A percentile compares a stretch with the other conserved stretches of the same genome.
These are phyloP conservation scores for Coemansia sp. DNA, from an alignment of 192 early-diverging fungal genomes.

Conservation along the genomic window DNA sequence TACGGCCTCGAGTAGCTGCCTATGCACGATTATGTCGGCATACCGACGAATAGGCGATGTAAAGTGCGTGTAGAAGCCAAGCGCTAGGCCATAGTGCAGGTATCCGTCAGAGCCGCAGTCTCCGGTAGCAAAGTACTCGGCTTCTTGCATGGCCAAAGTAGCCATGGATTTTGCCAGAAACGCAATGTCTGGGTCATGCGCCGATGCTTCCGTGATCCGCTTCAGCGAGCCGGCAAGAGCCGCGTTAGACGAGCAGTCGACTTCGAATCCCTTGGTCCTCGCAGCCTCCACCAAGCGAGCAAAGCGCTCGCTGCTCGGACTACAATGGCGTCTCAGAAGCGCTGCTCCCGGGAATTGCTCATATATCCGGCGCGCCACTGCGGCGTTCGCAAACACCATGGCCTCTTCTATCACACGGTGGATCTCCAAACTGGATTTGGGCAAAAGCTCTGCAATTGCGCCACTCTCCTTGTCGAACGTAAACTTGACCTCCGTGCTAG, in stretches of 20 bases:
- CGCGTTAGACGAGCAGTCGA: slow-evolving; percentile 69
- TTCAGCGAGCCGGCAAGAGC: slow-evolving; percentile 65
- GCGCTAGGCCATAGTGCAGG: slow-evolving; percentile 75
- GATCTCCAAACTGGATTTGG: slow-evolving; percentile 68
- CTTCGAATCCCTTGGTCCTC: slow-evolving; percentile 58
- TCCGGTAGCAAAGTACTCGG: slow-evolving; percentile 72
- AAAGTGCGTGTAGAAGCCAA: slow-evolving; percentile 82
- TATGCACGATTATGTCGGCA: slow-evolving; percentile 79
- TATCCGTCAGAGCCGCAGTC: slow-evolving; percentile 47
- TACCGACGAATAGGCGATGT: slow-evolving; percentile 83
- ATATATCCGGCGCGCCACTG: slow-evolving; percentile 67
- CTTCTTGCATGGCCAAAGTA: slow-evolving; percentile 76
- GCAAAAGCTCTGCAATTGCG: slow-evolving; percentile 66
- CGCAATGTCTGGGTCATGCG: slow-evolving; percentile 59
- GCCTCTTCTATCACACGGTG: slow-evolving; percentile 80
- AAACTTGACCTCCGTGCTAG: slow-evolving; percentile 77
- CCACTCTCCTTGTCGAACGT: slow-evolving; percentile 60
- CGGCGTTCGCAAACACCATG: slow-evolving; percentile 77
- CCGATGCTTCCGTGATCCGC: slow-evolving; percentile 36
- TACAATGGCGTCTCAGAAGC: slow-evolving; percentile 71
- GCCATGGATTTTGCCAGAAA: slow-evolving; percentile 74
- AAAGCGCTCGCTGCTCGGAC: slow-evolving; percentile 66
- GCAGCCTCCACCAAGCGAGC: slow-evolving; percentile 62
- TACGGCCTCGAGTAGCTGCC: slow-evolving; percentile 65
- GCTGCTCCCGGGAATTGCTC: slow-evolving; percentile 59